A percentile compares a stretch with the other conserved stretches of the same genome.
These are phyloP conservation scores for Psilocybe azurescens DNA, from an alignment of 768 basidiomycete species.

Conservation along the genomic window DNA sequence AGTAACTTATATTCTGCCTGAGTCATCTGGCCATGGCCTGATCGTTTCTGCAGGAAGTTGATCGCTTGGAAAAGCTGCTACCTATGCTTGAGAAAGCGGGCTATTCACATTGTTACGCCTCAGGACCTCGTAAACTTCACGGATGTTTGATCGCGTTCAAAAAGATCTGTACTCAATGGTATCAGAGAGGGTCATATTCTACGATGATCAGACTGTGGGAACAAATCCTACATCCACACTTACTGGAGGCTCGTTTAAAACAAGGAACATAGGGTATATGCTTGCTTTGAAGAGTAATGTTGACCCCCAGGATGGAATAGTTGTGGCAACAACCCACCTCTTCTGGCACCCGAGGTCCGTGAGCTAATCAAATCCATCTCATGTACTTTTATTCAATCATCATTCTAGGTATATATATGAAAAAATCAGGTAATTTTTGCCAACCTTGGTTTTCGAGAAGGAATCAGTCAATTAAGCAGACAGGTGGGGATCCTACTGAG, in stretches of 20 bases:
- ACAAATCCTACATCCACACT: constrained; percentile 39
- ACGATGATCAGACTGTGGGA: constrained; percentile 70
- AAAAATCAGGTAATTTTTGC: constrained; percentile 60
- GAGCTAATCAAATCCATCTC: background rate
- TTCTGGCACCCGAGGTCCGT: constrained; percentile 93
- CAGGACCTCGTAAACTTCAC: constrained; percentile 80
- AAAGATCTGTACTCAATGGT: constrained; percentile 49
- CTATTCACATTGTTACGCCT: constrained; percentile 68
- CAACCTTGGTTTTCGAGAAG: background rate
- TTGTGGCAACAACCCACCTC: constrained; percentile 89
- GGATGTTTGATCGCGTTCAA: constrained; percentile 87
- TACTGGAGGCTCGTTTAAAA: constrained; percentile 66
- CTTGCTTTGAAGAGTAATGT: constrained; percentile 62
- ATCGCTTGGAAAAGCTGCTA: constrained; percentile 74
- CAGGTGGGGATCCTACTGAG: constrained; percentile 80
- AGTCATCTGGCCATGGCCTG: background rate
- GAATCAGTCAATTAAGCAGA: constrained; percentile 40
- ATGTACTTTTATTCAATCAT: constrained; percentile 12
- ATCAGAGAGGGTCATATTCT: constrained; percentile 57
- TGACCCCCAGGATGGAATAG: constrained; percentile 54
- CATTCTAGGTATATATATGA: constrained; percentile 76
- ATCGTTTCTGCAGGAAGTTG: constrained; percentile 73
- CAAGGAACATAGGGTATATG: constrained; percentile 82
- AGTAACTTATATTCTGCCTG: constrained; percentile 43
- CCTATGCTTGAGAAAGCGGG: constrained; percentile 68